phyloP scores from a whole-genome alignment of 2,329 filamentous ascomycete genomes.

The Cladosporium velox region DNA sequence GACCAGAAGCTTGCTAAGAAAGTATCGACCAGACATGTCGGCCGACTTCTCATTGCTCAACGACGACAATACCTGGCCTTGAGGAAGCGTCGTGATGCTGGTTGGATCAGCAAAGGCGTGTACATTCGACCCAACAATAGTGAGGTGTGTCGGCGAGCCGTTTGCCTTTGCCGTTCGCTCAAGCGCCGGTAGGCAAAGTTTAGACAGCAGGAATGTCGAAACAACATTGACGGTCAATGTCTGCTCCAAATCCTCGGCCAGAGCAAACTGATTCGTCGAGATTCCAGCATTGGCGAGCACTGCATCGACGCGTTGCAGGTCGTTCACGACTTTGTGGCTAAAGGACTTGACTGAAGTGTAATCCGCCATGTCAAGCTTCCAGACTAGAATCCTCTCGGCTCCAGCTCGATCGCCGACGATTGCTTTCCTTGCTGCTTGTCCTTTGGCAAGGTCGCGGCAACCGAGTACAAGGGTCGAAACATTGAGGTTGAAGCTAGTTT shows the following conservation, averaged over 20 bases:
- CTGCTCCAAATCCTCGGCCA: constrained; percentile 49
- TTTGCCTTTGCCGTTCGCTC: constrained; percentile 40
- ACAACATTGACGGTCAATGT: constrained; percentile 56
- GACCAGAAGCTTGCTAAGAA: constrained; percentile 28
- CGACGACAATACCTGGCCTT: not conserved
- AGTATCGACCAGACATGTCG: constrained; percentile 25
- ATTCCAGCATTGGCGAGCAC: constrained; percentile 41
- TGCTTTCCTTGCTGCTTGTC: constrained; percentile 42
- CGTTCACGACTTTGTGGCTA: constrained; percentile 26
- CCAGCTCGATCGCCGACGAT: constrained; percentile 36
- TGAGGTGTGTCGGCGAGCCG: constrained; percentile 31
- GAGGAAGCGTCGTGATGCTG: constrained; percentile 48
- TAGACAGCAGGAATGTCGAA: constrained; percentile 50
- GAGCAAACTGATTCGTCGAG: constrained; percentile 36
- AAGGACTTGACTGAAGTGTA: constrained; percentile 39
- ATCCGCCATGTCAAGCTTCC: constrained; percentile 44
- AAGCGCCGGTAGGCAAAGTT: constrained; percentile 53
- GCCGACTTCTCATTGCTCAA: constrained; percentile 23
- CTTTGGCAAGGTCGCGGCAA: constrained; percentile 45
- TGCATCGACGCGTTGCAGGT: constrained; percentile 30
- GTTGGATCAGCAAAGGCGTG: constrained; percentile 46
- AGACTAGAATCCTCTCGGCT: constrained; percentile 40
- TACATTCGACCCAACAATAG: constrained; percentile 45
- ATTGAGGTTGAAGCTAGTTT: constrained; percentile 35
- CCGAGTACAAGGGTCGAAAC: constrained; percentile 44